Percentiles rank a stretch among this genome's conserved stretches.
Evolutionary conservation across 1,139 yeast genomes (phyloP).

Genomic region (Wickerhamomyces sp.): DNA sequence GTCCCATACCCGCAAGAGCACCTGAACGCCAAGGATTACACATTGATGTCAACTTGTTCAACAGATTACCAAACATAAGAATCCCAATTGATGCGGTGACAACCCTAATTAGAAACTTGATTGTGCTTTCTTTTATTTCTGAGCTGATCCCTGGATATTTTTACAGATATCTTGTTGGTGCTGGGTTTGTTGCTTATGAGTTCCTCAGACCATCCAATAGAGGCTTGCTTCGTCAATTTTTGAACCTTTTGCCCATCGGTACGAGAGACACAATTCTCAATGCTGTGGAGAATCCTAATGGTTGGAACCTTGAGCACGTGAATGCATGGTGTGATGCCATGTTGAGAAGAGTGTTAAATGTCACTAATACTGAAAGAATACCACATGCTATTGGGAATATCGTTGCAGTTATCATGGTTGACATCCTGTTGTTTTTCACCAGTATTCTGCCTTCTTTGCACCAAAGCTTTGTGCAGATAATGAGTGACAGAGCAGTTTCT

Average conservation of each 20-base stretch:
- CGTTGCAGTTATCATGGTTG: constrained; percentile 1
- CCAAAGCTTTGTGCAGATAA: constrained; percentile 1
- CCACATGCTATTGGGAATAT: background rate
- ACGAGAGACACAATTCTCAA: background rate
- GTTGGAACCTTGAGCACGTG: background rate
- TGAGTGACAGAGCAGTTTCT: constrained; percentile 1
- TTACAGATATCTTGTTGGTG: background rate
- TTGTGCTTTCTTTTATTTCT: background rate
- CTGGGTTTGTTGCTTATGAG: background rate
- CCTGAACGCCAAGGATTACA: background rate
- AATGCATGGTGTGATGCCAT: background rate
- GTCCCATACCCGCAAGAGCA: background rate
- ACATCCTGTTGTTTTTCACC: constrained; percentile 7
- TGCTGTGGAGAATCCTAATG: background rate
- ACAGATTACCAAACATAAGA: background rate
- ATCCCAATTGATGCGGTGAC: background rate
- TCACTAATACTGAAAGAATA: background rate
- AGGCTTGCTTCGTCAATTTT: background rate
- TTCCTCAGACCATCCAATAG: background rate
- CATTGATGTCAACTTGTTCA: background rate
- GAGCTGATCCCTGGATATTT: background rate
- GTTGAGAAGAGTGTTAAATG: background rate
- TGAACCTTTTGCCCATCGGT: background rate
- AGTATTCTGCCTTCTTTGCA: constrained; percentile 11
- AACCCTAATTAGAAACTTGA: background rate